Percentiles rank a stretch among this genome's conserved stretches.
These are phyloP conservation scores for Schizophyllum amplum DNA, from an alignment of 1,284 basidiomycete genomes.

Conservation along the genomic window DNA sequence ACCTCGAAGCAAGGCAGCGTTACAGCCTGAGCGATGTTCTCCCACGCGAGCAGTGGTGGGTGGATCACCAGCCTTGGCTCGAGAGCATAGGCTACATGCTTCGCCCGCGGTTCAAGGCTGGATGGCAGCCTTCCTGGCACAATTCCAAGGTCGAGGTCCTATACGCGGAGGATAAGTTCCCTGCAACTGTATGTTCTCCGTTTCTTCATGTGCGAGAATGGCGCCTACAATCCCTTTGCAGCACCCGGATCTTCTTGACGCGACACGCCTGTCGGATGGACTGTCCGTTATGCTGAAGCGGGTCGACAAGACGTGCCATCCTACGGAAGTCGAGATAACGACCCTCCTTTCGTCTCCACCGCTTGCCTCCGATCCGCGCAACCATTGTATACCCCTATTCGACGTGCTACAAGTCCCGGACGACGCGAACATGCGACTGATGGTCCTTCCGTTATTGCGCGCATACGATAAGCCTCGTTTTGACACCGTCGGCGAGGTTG, in stretches of 20 bases:
- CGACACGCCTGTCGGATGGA: neutral
- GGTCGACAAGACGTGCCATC: neutral
- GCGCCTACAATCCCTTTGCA: neutral
- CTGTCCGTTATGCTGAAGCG: constrained; percentile 1
- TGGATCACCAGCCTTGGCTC: constrained; percentile 7
- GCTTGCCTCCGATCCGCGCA: constrained; percentile 11
- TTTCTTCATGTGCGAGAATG: neutral
- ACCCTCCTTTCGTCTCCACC: constrained; percentile 8
- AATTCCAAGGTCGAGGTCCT: neutral
- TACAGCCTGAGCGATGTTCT: too few species aligned
- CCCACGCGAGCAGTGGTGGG: constrained; percentile 6
- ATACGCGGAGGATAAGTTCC: neutral
- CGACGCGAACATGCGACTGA: constrained; percentile 2
- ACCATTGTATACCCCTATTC: constrained; percentile 18
- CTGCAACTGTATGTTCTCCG: neutral
- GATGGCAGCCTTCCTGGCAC: constrained; percentile 7
- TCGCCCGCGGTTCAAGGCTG: constrained; percentile 3
- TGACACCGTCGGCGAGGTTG: neutral
- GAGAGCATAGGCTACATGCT: constrained; percentile 4
- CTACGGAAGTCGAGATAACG: constrained; percentile 13
- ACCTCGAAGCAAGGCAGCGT: too few species aligned
- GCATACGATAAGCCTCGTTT: neutral
- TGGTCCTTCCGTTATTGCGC: neutral
- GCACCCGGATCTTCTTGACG: neutral
- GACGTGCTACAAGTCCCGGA: constrained; percentile 14